Evolutionary conservation across 345 rosid genomes (phyloP), one percentile per base, ranked within the genome.

Genomic region (Carallia brachiata): DNA sequence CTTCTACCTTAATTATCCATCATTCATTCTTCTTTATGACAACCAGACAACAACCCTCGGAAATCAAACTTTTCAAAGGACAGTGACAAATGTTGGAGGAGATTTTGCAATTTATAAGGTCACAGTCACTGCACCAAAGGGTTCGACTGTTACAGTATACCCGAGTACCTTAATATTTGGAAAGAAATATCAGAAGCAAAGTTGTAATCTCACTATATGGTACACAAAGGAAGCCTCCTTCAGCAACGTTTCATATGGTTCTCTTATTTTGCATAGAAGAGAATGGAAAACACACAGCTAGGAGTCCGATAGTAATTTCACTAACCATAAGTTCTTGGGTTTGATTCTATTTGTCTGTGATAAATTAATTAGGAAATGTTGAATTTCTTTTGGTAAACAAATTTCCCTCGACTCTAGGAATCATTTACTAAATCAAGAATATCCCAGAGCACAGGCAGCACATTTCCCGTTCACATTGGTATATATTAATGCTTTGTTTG

Each of bases 1-100:
- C 62, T 18, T 30, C 75, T 12, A 77, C 75, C 85, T 81, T 16
- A 81, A 81, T 28, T 81, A 84, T 36, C 88, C 88, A 10, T 81
- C 84, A 2, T 81, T 81, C 10, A 81, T 84, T 36, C 70, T 69
- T 28, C 52, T 81, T 9, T 79, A 79, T 60, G 27, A 61, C 52
- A 77, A 63, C 30, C 39, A 66, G 40, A 61, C 67, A n/a, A 7
- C 36, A 32, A 19, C 63, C 1, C 2, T 6, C 15, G 34, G 2
- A 16, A 37, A 3, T 55, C 70, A 68, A 34, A 68, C 0, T 6
- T 84, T 77, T 52, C n/a, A n/a, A 1, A 79, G 85, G 67, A 73
- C 66, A 3, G 83, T 69, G 23, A 81, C 83, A 18, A 83, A 83
- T 54, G 79, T 83, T n/a, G 84, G 80, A 73, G 72, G 39, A 44